A percentile compares a stretch with the other conserved stretches of the same genome.
Evolutionary conservation across 257 asterid genomes (phyloP).

Genomic region (Echium plantagineum): DNA sequence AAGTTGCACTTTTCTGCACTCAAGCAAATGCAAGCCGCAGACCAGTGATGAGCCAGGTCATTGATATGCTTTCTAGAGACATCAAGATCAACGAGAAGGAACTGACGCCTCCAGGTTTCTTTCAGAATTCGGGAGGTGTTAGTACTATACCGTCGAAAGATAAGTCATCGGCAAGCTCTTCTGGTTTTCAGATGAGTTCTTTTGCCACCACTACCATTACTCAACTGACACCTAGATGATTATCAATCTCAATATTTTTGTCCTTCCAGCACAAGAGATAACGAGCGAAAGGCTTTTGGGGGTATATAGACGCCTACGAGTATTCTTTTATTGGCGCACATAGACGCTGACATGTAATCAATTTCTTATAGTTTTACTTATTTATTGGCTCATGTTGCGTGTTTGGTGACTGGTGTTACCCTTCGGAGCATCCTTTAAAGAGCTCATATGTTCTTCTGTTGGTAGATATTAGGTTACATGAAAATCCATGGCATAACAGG

Average conservation of each 20-base stretch:
- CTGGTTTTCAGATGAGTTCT: slow-evolving; percentile 48
- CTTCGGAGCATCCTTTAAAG: too few relatives aligned
- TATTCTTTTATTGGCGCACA: too few relatives aligned
- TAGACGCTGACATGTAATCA: too few relatives aligned
- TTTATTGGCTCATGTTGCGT: too few relatives aligned
- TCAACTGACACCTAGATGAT: slow-evolving; percentile 57
- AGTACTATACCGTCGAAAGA: slow-evolving; percentile 24
- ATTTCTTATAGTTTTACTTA: too few relatives aligned
- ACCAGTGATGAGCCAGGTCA: slow-evolving; percentile 84
- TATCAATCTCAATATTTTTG: slow-evolving; percentile 1
- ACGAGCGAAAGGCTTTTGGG: too few relatives aligned
- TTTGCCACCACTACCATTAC: slow-evolving; percentile 36
- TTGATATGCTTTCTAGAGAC: slow-evolving; percentile 62
- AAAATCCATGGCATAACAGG: too few relatives aligned
- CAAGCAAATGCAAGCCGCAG: slow-evolving; percentile 78
- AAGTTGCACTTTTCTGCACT: slow-evolving; percentile 81
- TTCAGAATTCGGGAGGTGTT: slow-evolving; percentile 32
- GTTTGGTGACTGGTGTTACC: too few relatives aligned
- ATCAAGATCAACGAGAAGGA: slow-evolving; percentile 57
- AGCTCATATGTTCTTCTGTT: too few relatives aligned
- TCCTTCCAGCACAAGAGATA: too few relatives aligned
- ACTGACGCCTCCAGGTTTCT: slow-evolving; percentile 78
- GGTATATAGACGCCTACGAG: too few relatives aligned
- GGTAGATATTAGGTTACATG: too few relatives aligned
- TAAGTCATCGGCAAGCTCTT: slow-evolving; percentile 40